Base-by-base conservation (phyloP, 257 asterid genomes). In the Solanum neorickii region DNA sequence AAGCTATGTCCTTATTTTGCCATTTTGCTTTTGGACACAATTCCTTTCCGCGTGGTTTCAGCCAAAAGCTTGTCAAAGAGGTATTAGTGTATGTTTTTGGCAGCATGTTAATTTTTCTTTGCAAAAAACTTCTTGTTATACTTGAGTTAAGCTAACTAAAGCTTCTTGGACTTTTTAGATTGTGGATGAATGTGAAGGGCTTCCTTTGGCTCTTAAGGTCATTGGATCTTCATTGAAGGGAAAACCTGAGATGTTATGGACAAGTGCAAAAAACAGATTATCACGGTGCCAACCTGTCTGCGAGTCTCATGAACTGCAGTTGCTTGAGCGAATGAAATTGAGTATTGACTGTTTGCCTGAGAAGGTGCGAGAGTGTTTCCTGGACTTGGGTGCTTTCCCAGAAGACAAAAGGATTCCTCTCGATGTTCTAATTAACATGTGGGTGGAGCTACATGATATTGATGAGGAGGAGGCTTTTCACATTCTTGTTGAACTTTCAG, bases 161-260 rank as follows among this genome's bases (percentile, higher is more conserved):
- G 42, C 20, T 84, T 27, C 56, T 84, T 85, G 82, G 68, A 49
- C 42, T 52, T 16, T 87, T 87, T 83, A 96, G 98, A 94, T 95
- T 47, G 96, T 94, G 86, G 93, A 94, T 86, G 98, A 95, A 92
- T 96, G 99, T 89, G 94, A 94, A 88, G 92, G 98, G 84, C 98
- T 96, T 46, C 99, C 99, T 15, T 75, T 96, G 86, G 99, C 99
- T 82, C 94, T 96, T 39, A 95, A 96, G 93, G 99, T 96, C 89
- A 92, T 94, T 35, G 98, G 98, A 89, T 90, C 98, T 83, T 95
- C 98, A 11, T 93, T 96, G 11, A 93, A 92, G 80, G 98, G 95
- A 86, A 96, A 96, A 89, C 87, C 96, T 16, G 99, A 96, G 88
- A 93, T 94, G 95, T 91, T 88, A 16, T 96, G 98, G 99, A 90